Conservation (phyloP, 176 grass and related monocot genomes). For the Thalia dealbata region DNA sequence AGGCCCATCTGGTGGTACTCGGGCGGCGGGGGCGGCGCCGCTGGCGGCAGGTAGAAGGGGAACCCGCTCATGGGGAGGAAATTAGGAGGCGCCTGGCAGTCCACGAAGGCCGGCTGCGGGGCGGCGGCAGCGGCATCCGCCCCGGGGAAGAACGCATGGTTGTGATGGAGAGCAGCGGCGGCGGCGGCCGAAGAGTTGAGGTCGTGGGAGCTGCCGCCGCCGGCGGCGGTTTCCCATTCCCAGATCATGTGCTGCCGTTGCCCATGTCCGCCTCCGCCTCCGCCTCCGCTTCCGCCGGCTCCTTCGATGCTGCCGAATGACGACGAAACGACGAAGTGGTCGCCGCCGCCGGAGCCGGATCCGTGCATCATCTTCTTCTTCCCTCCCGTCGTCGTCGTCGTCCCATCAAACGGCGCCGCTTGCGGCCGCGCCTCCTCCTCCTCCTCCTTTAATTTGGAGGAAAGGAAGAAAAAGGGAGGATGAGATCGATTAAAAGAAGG, state of each 20-base stretch:
- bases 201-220: not conserved
- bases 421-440: no score
- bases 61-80: not conserved
- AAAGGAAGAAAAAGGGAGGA: not conserved
- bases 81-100: not conserved
- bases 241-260: not conserved
- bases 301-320: not conserved
- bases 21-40: not conserved
- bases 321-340: not conserved
- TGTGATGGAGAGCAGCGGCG: not conserved
- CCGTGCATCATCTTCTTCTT: not conserved
- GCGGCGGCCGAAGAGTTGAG: not conserved
- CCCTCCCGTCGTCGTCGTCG: no score
- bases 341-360: not conserved
- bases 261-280: not conserved
- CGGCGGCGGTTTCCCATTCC: not conserved
- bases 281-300: no score
- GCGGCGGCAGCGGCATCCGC: no score
- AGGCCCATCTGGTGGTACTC: conserved; percentile 47
- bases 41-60: not conserved
- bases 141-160: not conserved
- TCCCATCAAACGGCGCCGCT: not conserved
- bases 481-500: not conserved
- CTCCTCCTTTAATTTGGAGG: no score
- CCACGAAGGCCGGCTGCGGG: not conserved